These are phyloP conservation scores for Talaromyces nanjingensis DNA, from an alignment of 495 filamentous ascomycete genomes.

Conservation along the genomic window DNA sequence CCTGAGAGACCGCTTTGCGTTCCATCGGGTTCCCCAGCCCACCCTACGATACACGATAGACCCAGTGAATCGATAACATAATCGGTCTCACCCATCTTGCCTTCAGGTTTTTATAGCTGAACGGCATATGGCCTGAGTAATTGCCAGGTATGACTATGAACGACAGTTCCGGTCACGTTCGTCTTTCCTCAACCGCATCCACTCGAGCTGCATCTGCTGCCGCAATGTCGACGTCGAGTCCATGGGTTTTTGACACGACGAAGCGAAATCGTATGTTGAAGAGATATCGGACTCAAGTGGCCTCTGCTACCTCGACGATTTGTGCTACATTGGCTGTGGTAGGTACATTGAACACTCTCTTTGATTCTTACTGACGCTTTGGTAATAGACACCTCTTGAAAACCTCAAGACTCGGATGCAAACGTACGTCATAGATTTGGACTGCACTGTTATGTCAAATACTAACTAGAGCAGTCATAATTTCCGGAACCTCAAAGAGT, in stretches of 20 bases:
- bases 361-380: background rate
- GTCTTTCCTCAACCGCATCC: slow-evolving; percentile 20
- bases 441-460: background rate
- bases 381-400: slow-evolving; percentile 37
- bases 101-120: background rate
- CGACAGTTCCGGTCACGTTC: slow-evolving; percentile 39
- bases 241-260: slow-evolving; percentile 34
- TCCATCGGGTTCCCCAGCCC: slow-evolving; percentile 47
- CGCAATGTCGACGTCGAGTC: slow-evolving; percentile 27
- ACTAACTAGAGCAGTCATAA: slow-evolving; percentile 25
- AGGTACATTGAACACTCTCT: slow-evolving; percentile 10
- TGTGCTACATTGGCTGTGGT: slow-evolving; percentile 41
- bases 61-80: background rate
- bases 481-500: slow-evolving; percentile 35
- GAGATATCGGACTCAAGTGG: slow-evolving; percentile 40
- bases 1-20: slow-evolving; percentile 48
- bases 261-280: slow-evolving; percentile 37
- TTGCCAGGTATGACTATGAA: slow-evolving; percentile 36
- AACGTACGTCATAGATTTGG: slow-evolving; percentile 26
- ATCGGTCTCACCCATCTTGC: background rate
- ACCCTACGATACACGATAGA: slow-evolving; percentile 5
- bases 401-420: slow-evolving; percentile 47
- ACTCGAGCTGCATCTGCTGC: slow-evolving; percentile 20
- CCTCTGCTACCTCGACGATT: slow-evolving; percentile 36
- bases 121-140: slow-evolving; percentile 20